Conservation (phyloP, 768 basidiomycete species). For the Boletus reticuloceps region DNA sequence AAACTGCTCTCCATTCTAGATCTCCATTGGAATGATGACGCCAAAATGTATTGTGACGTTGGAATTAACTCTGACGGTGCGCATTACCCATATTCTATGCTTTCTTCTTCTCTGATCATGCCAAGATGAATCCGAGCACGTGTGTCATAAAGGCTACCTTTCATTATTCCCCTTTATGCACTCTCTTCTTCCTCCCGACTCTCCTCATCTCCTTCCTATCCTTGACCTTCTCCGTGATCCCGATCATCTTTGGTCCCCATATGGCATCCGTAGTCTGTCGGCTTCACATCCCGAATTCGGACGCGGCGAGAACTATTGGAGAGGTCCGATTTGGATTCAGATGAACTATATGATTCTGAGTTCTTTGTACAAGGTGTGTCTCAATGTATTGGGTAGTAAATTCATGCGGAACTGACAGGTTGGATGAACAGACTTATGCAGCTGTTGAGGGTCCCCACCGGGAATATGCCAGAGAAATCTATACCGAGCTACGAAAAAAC, state of each 20-base stretch:
- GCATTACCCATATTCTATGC: conserved; percentile 6
- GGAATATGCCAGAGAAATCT: conserved; percentile 71
- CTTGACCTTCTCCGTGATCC: conserved; percentile 80
- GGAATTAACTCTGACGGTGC: conserved; percentile 81
- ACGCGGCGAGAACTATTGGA: conserved; percentile 95
- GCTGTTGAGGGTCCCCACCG: conserved; percentile 79
- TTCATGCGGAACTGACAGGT: neutral
- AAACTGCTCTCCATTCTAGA: conserved; percentile 43
- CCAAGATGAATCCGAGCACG: conserved; percentile 85
- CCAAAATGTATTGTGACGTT: conserved; percentile 92
- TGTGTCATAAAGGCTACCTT: conserved; percentile 91
- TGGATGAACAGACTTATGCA: conserved; percentile 62
- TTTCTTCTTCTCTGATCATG: neutral
- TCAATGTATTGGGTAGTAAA: neutral
- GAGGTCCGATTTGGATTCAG: conserved; percentile 94
- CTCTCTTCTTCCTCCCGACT: conserved; percentile 70
- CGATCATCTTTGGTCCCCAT: conserved; percentile 86
- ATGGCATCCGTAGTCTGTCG: conserved; percentile 85
- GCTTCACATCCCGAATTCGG: conserved; percentile 90
- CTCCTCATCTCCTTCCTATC: conserved; percentile 78
- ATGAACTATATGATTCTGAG: conserved; percentile 92
- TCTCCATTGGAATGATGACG: conserved; percentile 88
- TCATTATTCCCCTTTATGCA: conserved; percentile 93
- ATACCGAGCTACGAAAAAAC: conserved; percentile 75
- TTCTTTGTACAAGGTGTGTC: conserved; percentile 68